Conservation (phyloP, 2,329 filamentous ascomycete species). For the Hirsutella rhossiliensis region DNA sequence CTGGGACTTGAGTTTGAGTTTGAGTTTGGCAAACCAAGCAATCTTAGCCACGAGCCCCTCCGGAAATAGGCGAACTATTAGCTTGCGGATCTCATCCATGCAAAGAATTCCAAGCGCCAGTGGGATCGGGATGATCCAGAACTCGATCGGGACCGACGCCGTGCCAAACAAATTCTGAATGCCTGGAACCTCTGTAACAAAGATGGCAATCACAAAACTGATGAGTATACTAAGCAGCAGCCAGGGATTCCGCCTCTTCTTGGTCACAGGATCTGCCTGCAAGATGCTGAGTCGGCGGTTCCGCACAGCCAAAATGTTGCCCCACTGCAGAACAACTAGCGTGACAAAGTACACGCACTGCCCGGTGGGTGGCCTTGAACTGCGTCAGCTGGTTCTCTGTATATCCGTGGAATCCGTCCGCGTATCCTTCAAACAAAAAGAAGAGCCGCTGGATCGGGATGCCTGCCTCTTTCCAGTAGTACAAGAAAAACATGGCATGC, state of each 20-base stretch:
- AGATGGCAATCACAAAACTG: slow-evolving; percentile 37
- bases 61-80: slow-evolving; percentile 32
- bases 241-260: slow-evolving; percentile 36
- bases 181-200: slow-evolving; percentile 38
- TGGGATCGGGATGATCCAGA: slow-evolving; percentile 38
- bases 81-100: slow-evolving; percentile 41
- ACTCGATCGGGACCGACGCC: slow-evolving; percentile 35
- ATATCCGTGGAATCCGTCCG: slow-evolving; percentile 36
- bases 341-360: slow-evolving; percentile 43
- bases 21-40: too few species aligned
- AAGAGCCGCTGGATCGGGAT: slow-evolving; percentile 35
- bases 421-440: slow-evolving; percentile 36
- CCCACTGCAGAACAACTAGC: slow-evolving; percentile 40
- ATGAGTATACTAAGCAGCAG: slow-evolving; percentile 31
- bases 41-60: slow-evolving; percentile 30
- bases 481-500: slow-evolving; percentile 41
- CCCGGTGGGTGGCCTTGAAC: slow-evolving; percentile 33
- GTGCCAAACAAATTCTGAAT: slow-evolving; percentile 36
- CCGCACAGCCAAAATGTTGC: slow-evolving; percentile 37
- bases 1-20: too few species aligned
- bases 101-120: slow-evolving; percentile 35
- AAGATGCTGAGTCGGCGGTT: slow-evolving; percentile 39
- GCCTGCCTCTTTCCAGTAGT: slow-evolving; percentile 33
- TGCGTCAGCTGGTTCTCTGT: slow-evolving; percentile 27
- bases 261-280: slow-evolving; percentile 35